These are phyloP conservation scores for Musa itinerans DNA, from an alignment of 176 grass and related monocot species.

Conservation along the genomic window DNA sequence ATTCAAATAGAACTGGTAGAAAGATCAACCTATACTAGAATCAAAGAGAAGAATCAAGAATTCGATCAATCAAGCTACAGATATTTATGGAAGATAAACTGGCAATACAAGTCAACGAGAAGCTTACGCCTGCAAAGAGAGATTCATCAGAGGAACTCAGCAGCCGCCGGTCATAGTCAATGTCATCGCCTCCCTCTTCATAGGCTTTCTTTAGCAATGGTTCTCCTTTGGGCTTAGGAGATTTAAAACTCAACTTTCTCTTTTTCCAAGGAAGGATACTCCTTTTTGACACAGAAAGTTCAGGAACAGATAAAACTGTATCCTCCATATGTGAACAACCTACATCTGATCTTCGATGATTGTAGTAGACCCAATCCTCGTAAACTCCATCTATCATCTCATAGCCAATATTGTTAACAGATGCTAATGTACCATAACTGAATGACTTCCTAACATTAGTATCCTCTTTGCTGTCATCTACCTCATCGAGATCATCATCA, in stretches of 20 bases:
- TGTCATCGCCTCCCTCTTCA: constrained; percentile 96
- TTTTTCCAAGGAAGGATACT: constrained; percentile 93
- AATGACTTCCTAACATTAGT: constrained; percentile 76
- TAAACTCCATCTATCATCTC: constrained; percentile 66
- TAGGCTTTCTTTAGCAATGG: constrained; percentile 83
- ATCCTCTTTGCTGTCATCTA: constrained; percentile 20
- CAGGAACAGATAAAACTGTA: constrained; percentile 27
- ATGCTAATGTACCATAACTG: constrained; percentile 80
- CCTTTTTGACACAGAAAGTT: constrained; percentile 30
- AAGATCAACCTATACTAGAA: not conserved
- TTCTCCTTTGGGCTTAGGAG: constrained; percentile 71
- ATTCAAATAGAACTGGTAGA: not conserved
- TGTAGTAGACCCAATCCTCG: constrained; percentile 87
- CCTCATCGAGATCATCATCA: constrained; percentile 44
- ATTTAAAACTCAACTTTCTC: constrained; percentile 44
- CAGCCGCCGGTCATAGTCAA: constrained; percentile 75
- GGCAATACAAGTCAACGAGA: not conserved
- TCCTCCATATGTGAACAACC: constrained; percentile 49
- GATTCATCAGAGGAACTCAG: constrained; percentile 69
- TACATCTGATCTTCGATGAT: constrained; percentile 61
- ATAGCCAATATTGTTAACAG: constrained; percentile 55
- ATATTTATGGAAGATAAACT: constrained; percentile 10
- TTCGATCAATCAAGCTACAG: not conserved
- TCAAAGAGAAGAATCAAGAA: not conserved
- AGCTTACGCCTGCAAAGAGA: constrained; percentile 35